A percentile compares a stretch with the other conserved stretches of the same genome.
phyloP scores from a whole-genome alignment of 495 filamentous ascomycete genomes.

The Aspergillus steynii region DNA sequence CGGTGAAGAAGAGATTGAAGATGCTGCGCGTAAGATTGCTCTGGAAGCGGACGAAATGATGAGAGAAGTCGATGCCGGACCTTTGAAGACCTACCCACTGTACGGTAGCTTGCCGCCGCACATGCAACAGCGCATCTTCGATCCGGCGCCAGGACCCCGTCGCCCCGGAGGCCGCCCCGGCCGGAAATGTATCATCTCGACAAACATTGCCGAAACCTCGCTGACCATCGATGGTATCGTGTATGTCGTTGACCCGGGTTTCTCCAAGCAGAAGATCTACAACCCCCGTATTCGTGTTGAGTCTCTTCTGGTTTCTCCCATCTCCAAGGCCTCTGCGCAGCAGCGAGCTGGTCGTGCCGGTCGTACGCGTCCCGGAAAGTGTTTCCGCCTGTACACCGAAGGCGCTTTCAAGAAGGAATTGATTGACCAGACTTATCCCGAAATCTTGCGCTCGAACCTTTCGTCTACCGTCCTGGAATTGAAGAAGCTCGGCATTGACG shows the following conservation, averaged over 20 bases:
- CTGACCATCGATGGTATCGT: slow-evolving; percentile 99
- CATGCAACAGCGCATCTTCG: slow-evolving; percentile 95
- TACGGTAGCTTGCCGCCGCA: slow-evolving; percentile 91
- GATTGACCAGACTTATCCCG: slow-evolving; percentile 94
- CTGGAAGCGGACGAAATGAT: slow-evolving; percentile 90
- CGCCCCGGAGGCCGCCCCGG: slow-evolving; percentile 79
- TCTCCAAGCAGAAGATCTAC: slow-evolving; percentile 99
- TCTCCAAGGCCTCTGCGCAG: slow-evolving; percentile 97
- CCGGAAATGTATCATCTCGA: slow-evolving; percentile 92
- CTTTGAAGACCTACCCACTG: slow-evolving; percentile 85
- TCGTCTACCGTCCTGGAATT: slow-evolving; percentile 92
- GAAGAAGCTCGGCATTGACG: slow-evolving; percentile 95
- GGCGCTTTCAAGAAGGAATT: slow-evolving; percentile 96
- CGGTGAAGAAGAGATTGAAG: slow-evolving; percentile 98
- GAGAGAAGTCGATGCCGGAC: slow-evolving; percentile 85
- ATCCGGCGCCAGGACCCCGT: slow-evolving; percentile 73
- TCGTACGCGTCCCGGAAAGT: slow-evolving; percentile 96
- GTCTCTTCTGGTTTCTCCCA: slow-evolving; percentile 91
- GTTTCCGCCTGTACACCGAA: slow-evolving; percentile 96
- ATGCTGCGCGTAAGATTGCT: slow-evolving; percentile 85
- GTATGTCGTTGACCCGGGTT: slow-evolving; percentile 97
- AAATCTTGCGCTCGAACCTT: slow-evolving; percentile 92
- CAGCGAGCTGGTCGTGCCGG: slow-evolving; percentile 98
- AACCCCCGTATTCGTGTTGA: slow-evolving; percentile 96
- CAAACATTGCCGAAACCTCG: slow-evolving; percentile 97